Evolutionary conservation across 1,284 basidiomycete genomes (phyloP).

Genomic region (Mycosarcoma maydis): DNA sequence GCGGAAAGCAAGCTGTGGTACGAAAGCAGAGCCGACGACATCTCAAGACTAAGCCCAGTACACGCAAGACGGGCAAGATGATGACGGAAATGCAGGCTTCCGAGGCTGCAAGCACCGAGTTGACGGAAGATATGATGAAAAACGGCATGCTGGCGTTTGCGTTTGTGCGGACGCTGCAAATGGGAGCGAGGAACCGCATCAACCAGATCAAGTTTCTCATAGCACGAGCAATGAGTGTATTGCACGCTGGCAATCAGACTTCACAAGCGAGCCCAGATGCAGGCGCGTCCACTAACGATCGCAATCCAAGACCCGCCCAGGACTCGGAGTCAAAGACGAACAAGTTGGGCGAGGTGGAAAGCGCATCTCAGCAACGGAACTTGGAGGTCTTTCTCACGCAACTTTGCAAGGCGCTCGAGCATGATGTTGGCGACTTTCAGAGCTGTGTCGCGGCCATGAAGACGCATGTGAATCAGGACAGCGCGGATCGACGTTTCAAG

Average conservation of each 20-base stretch:
- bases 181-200: constrained; percentile 29
- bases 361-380: neutral
- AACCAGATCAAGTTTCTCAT: constrained; percentile 37
- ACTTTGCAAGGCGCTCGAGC: constrained; percentile 26
- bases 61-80: constrained; percentile 1
- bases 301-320: too few relatives aligned
- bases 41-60: neutral
- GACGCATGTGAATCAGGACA: constrained; percentile 16
- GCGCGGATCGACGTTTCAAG: neutral
- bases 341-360: neutral
- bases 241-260: neutral
- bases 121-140: constrained; percentile 21
- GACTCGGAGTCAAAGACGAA: neutral
- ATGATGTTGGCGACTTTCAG: constrained; percentile 20
- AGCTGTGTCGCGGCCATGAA: constrained; percentile 25
- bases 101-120: neutral
- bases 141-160: constrained; percentile 21
- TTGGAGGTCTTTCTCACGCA: constrained; percentile 9
- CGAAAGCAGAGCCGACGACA: constrained; percentile 7
- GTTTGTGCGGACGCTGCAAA: constrained; percentile 15
- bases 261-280: neutral
- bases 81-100: neutral
- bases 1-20: constrained; percentile 8
- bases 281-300: neutral
- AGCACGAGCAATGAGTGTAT: constrained; percentile 10